Evolutionary conservation across 805 yeast genomes (phyloP), one percentile per base, ranked within the genome.

Genomic region (Candida wancherniae): DNA sequence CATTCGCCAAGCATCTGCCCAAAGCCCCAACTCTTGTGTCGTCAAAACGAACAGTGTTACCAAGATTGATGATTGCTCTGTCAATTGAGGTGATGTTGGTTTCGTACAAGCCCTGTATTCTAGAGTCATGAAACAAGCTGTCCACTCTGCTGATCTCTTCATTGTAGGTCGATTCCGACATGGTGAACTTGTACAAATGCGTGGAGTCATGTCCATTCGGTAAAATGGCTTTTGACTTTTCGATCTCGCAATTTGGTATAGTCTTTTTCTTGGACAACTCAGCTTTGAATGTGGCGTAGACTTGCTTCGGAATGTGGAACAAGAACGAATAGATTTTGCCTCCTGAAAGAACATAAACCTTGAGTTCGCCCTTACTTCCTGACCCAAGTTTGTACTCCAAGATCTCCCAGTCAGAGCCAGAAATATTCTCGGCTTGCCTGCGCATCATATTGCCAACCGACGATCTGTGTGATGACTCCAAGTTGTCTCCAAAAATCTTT

Each of bases 321-420:
- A 70, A 71, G 31, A 90, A 70, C 4, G 76, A 67, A 51, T 86
- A 96, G 14, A 92, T 69, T 46, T 78, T 80, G 9, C 77, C 80
- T 42, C 77, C 76, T 22, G 87, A 76, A 40, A 72, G 51, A 1
- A 80, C 86, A 49, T 67, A 74, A 0, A 84, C 96, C 36, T 76
- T 79, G 18, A 90, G 63, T 29, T 75, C 80, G n/a, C 97, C 97
- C 0, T 85, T 81, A 29, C 53, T 61, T 7, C 54, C 39, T 1
- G 67, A 64, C 24, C 79, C 78, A 7, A 57, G 47, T 37, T 73
- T 73, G 47, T 84, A 77, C 44, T 86, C 87, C 20, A 92, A 55
- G 21, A 92, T 68, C 40, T 87, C 86, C 99, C 99, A 92, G 19
- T 78, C 73, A 1, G 84, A 68, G 6, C 80, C 80, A 7, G 85